phyloP scores from a whole-genome alignment of 352 stramenopile species.

The Globisporangium heterothallicum region DNA sequence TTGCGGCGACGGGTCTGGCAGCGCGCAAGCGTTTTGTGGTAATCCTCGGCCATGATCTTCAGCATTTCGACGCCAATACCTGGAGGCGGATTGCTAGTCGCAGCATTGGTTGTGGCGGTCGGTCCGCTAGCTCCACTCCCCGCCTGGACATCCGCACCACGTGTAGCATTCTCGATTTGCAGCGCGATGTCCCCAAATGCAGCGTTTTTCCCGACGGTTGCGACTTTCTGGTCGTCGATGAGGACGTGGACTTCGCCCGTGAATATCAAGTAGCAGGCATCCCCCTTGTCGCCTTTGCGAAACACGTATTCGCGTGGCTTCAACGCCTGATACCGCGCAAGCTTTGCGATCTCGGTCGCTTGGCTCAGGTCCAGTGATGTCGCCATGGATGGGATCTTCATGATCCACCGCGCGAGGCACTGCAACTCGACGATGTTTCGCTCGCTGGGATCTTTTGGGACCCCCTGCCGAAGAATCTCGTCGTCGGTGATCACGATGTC shows the following conservation, averaged over 20 bases:
- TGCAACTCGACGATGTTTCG: conserved; percentile 72
- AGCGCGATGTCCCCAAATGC: conserved; percentile 66
- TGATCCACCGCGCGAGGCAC: conserved; percentile 67
- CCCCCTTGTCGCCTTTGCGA: conserved; percentile 53
- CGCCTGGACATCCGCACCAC: conserved; percentile 56
- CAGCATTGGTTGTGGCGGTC: conserved; percentile 3
- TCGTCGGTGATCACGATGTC: conserved; percentile 61
- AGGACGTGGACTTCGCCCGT: conserved; percentile 61
- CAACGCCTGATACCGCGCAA: conserved; percentile 47
- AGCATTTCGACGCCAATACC: conserved; percentile 46
- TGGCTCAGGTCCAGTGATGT: conserved; percentile 62
- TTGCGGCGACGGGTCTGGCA: conserved; percentile 62
- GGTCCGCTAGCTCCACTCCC: neutral
- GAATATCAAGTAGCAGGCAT: conserved; percentile 64
- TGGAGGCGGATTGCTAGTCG: neutral
- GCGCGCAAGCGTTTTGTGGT: conserved; percentile 61
- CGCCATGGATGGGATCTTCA: conserved; percentile 68
- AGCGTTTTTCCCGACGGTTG: conserved; percentile 47
- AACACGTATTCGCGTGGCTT: conserved; percentile 51
- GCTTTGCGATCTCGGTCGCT: conserved; percentile 65
- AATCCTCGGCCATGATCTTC: conserved; percentile 66
- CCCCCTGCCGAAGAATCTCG: conserved; percentile 56
- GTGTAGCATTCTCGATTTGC: conserved; percentile 67
- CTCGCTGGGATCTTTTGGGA: conserved; percentile 52
- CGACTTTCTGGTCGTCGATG: conserved; percentile 55